Percentiles rank a stretch among this genome's conserved stretches.
phyloP scores from a whole-genome alignment of 106 monocot genomes.

The Acorus calamus region DNA sequence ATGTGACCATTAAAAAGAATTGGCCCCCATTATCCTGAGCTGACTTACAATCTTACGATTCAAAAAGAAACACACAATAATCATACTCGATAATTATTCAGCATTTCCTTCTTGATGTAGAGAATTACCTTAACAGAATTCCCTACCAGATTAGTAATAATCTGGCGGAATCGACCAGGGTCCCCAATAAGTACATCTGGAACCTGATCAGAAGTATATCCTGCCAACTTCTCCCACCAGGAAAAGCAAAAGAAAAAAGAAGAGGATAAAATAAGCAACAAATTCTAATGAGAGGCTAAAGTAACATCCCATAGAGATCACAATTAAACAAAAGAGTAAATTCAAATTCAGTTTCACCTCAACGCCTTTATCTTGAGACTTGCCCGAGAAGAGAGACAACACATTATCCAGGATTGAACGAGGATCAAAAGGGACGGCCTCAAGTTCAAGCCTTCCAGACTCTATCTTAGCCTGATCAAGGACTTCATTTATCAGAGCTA shows the following conservation, averaged over 20 bases:
- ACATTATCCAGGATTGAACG: conserved; percentile 67
- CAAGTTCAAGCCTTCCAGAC: conserved; percentile 81
- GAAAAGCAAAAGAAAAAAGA: conserved; percentile 4
- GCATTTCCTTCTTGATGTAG: too few species aligned
- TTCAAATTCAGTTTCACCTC: conserved; percentile 34
- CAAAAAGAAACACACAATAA: not conserved
- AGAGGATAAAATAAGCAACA: conserved; percentile 3
- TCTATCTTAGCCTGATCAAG: conserved; percentile 93
- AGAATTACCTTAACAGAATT: conserved; percentile 69
- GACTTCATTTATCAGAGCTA: conserved; percentile 73
- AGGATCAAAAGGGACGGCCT: conserved; percentile 70
- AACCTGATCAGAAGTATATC: conserved; percentile 46
- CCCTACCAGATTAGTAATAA: conserved; percentile 85
- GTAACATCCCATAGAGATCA: not conserved
- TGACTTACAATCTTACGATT: not conserved
- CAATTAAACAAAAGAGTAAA: not conserved
- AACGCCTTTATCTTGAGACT: conserved; percentile 70
- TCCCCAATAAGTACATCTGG: conserved; percentile 71
- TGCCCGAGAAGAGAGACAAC: conserved; percentile 68
- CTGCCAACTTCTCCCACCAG: conserved; percentile 41
- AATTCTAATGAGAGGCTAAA: not conserved
- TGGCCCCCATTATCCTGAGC: too few species aligned
- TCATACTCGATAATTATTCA: conserved; percentile 2
- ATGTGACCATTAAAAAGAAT: too few species aligned
- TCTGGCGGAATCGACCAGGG: conserved; percentile 67